Base-by-base conservation (phyloP, 177 flowering plant species). In the Tripterygium wilfordii region DNA sequence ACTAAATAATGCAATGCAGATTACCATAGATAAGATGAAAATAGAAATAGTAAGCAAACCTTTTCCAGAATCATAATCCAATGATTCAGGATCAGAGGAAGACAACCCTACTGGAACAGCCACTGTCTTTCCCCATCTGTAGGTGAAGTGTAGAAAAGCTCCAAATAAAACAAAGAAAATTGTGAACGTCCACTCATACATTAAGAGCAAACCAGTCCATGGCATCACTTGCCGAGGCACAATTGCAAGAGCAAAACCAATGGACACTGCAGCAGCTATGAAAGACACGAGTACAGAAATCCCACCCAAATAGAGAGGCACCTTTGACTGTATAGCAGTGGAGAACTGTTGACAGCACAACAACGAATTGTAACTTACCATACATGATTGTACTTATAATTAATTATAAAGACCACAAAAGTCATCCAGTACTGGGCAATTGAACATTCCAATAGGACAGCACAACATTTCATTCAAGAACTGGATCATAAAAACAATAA, bases 181-280 rank as follows among this genome's bases (percentile, higher is more conserved):
- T 8, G 82, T 54, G 57, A 85, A 86, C 35, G 88, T 77, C 96
- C 95, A 92, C 54, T 92, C 98, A 57, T 88, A 92, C 76, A 80
- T 70, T 62, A 92, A 74, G 23, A 86, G 59, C 78, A 92, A 69
- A 40, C 98, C 98, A 26, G 96, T 86, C 97, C 96, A 92, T 51
- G 98, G 98, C 79, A 69, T 79, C 48, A 89, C 89, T 74, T 92
- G 98, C 12, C 83, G 75, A 33, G 98, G 98, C 36, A 92, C 85
- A 58, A 92, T 58, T 22, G 76, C 45, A 56, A 92, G 58, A 48
- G 88, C 62, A 50, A 80, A 38, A 29, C 53, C 87, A 49, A 88
- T 59, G 32, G 98, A 66, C 5, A 75, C 66, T 27, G 71, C 19
- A 54, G 72, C 87, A 68, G 78, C 68, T 42, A 64, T 29, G 49